phyloP scores from a whole-genome alignment of 768 basidiomycete genomes.

The Termitomyces sp. region DNA sequence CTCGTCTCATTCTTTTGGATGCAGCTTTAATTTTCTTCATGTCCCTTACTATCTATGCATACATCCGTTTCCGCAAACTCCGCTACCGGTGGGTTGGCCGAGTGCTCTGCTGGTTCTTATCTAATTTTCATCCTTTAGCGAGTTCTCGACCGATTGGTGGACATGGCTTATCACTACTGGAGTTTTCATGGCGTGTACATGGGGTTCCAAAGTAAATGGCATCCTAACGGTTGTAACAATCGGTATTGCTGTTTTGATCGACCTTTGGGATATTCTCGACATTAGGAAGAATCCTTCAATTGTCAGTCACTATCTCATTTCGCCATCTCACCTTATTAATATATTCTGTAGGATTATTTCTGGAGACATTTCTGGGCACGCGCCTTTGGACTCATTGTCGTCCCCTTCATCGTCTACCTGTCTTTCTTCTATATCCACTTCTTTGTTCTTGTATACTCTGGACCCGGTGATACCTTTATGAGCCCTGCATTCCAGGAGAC shows the following conservation, averaged over 20 bases:
- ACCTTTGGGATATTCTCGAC: conserved; percentile 94
- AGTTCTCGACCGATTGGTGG: conserved; percentile 92
- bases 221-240: conserved; percentile 85
- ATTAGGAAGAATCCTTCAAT: conserved; percentile 73
- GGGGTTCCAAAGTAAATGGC: conserved; percentile 98
- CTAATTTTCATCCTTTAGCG: conserved; percentile 37
- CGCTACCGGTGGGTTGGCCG: conserved; percentile 66
- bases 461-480: conserved; percentile 96
- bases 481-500: conserved; percentile 98
- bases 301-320: conserved; percentile 35
- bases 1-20: conserved; percentile 94
- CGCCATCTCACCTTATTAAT: conserved; percentile 2
- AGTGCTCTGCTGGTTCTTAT: neutral
- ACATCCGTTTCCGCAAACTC: conserved; percentile 91
- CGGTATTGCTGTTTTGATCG: conserved; percentile 87
- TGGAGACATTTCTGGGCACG: conserved; percentile 86
- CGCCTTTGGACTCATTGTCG: conserved; percentile 74
- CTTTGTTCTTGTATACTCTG: conserved; percentile 78
- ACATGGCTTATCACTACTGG: conserved; percentile 89
- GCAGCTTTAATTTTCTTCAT: conserved; percentile 95
- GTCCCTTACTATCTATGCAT: conserved; percentile 87
- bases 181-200: conserved; percentile 90
- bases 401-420: conserved; percentile 90
- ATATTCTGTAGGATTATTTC: conserved; percentile 68
- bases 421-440: conserved; percentile 97